Conservation (phyloP, 306 rosid species). For the Boehmeria nivea region DNA sequence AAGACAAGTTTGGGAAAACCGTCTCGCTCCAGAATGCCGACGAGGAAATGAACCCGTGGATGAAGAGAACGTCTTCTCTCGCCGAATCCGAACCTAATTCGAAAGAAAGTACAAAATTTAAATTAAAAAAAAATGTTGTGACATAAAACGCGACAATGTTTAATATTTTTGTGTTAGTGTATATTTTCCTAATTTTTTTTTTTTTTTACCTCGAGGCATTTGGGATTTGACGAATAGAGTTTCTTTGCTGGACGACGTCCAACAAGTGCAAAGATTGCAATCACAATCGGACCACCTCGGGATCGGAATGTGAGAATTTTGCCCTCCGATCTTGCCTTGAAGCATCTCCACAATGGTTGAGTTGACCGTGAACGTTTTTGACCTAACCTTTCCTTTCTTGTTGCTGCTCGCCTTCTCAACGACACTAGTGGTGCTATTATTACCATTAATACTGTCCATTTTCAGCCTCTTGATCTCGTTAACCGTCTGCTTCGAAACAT, state of each 20-base stretch:
- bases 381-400: slow-evolving; percentile 22
- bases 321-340: slow-evolving; percentile 48
- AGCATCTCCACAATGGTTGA: slow-evolving; percentile 78
- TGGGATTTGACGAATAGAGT: slow-evolving; percentile 59
- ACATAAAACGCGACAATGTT: neutral
- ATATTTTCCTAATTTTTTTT: no score
- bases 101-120: neutral
- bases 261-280: slow-evolving; percentile 57
- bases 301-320: slow-evolving; percentile 21
- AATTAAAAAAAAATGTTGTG: neutral
- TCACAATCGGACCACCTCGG: slow-evolving; percentile 94
- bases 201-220: slow-evolving; percentile 56
- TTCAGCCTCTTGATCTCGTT: slow-evolving; percentile 37
- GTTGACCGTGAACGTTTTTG: slow-evolving; percentile 39
- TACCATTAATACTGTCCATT: slow-evolving; percentile 15
- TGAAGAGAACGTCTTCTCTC: slow-evolving; percentile 65
- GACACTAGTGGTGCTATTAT: neutral
- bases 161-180: neutral
- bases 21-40: slow-evolving; percentile 93
- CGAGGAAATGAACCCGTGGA: slow-evolving; percentile 91
- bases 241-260: slow-evolving; percentile 48
- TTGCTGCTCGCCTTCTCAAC: slow-evolving; percentile 3
- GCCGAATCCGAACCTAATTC: slow-evolving; percentile 7
- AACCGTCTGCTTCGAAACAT: slow-evolving; percentile 51
- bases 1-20: slow-evolving; percentile 69